These are phyloP conservation scores for Boeremia lycopersici DNA, from an alignment of 2,329 filamentous ascomycete species.

Conservation along the genomic window DNA sequence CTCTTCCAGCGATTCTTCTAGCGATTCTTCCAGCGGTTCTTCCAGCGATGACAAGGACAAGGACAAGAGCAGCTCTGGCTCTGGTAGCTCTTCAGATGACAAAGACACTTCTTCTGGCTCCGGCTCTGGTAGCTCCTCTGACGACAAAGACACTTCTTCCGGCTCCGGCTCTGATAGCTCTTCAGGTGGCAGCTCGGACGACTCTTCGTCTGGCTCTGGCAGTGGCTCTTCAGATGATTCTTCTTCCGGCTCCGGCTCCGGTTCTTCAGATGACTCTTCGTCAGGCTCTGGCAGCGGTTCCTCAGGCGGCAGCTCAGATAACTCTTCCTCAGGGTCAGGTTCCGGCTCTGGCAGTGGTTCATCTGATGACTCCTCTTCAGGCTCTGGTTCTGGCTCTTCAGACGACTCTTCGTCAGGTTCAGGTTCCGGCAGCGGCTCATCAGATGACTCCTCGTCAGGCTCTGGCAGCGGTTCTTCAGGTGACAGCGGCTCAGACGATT, in stretches of 20 bases:
- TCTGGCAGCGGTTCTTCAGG: not conserved
- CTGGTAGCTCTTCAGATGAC: not conserved
- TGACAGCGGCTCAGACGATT: not conserved
- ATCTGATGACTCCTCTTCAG: not conserved
- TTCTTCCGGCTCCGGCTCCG: not conserved
- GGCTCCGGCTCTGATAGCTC: too few relatives aligned
- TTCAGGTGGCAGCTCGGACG: too few relatives aligned
- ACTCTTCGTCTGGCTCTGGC: not conserved
- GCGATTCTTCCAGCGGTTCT: constrained; percentile 1
- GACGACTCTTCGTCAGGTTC: not conserved
- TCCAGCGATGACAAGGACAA: not conserved
- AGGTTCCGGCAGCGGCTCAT: not conserved
- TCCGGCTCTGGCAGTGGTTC: not conserved
- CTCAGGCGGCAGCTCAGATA: not conserved
- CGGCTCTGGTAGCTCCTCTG: too few relatives aligned
- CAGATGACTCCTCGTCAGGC: not conserved
- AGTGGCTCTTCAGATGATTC: not conserved
- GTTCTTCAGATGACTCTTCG: constrained; percentile 2
- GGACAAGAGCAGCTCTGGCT: not conserved
- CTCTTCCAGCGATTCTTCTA: not conserved
- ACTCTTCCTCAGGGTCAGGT: not conserved
- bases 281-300: not conserved
- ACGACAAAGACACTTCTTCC: not conserved
- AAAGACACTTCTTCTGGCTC: not conserved
- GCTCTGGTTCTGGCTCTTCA: not conserved